Evolutionary conservation across 176 grass and related monocot genomes (phyloP).

Genomic region (Cocos nucifera): DNA sequence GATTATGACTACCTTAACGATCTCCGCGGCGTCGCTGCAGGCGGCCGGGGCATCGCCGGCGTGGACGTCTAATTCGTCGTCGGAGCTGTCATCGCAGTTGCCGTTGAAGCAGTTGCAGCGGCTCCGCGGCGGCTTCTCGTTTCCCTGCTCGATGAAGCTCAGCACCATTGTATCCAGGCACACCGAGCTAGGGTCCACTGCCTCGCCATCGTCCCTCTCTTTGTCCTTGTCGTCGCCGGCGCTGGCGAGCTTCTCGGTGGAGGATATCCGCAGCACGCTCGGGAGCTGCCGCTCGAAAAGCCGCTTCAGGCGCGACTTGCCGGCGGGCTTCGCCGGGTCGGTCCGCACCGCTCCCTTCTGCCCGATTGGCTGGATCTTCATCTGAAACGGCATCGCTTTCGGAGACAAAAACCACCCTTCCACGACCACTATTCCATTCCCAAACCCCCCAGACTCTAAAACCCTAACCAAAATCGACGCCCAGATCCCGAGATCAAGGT

Average conservation of each 20-base stretch:
- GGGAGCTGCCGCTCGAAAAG: slow-evolving; percentile 35
- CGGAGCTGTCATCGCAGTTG: slow-evolving; percentile 61
- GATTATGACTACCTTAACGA: slow-evolving; percentile 45
- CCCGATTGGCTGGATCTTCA: slow-evolving; percentile 46
- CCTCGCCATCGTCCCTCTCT: slow-evolving; percentile 29
- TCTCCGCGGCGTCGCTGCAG: slow-evolving; percentile 41
- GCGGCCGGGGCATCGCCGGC: slow-evolving; percentile 20
- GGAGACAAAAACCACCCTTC: background rate
- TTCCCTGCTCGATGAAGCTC: slow-evolving; percentile 65
- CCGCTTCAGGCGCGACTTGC: slow-evolving; percentile 48
- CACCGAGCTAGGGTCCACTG: slow-evolving; percentile 31
- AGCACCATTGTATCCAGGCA: slow-evolving; percentile 77
- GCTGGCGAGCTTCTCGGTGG: slow-evolving; percentile 20
- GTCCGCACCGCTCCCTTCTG: slow-evolving; percentile 17
- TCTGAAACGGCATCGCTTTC: slow-evolving; percentile 47
- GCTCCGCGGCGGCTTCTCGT: slow-evolving; percentile 54
- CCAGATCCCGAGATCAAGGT: no score
- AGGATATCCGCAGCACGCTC: slow-evolving; percentile 29
- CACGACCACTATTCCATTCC: slow-evolving; percentile 3
- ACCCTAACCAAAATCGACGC: no score
- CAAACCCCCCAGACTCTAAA: background rate
- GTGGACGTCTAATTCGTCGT: slow-evolving; percentile 59
- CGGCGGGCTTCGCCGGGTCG: slow-evolving; percentile 22
- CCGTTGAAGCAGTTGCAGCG: slow-evolving; percentile 93
- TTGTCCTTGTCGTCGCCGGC: slow-evolving; percentile 25